Base-by-base conservation (phyloP, 1,139 yeast genomes). In the Nakaseomyces glabratus region DNA sequence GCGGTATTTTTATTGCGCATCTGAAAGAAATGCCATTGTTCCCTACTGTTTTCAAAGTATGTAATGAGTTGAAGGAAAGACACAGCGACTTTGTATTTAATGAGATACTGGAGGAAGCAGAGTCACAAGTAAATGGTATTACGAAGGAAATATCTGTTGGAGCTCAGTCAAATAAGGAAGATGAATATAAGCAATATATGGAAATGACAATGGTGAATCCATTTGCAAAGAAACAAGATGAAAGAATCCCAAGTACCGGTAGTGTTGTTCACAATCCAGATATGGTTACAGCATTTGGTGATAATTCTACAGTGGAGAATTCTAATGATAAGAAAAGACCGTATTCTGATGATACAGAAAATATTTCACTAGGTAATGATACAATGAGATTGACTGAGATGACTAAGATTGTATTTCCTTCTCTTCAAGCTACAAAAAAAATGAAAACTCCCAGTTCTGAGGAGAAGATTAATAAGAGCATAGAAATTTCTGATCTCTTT, bases 201-300 rank as follows among this genome's bases (percentile, higher is more conserved):
- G 65, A 62, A 28, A 61, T 62, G 59, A 61, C 67, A 0, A 62
- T 61, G 66, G 61, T 62, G 12, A 61, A 61, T 26, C 65, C 65
- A 3, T 48, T 54, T 28, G 26, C 18, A 10, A 60, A 47, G 11
- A 10, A 26, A 6, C 14, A 9, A 6, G 61, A 44, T 22, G 38
- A 37, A 6, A 37, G 48, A 18, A 38, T 42, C 4, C 42, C 43
- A 4, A 37, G 48, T 24, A 42, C 42, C 14, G 40, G 38, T 16
- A 46, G 51, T 34, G 50, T 48, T 6, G 33, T 48, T 9, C 46
- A 46, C 24, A 44, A 46, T 28, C 21, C 30, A 3, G 18, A 18
- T 11, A 18, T 17, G 14, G 8, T 11, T 9, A 25, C 8, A 25
- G 17, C 9, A 15, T 25, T 6, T 12, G 16, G n/a, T 18, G n/a